Base-by-base conservation (phyloP, 768 basidiomycete species). In the Lentinula edodes region DNA sequence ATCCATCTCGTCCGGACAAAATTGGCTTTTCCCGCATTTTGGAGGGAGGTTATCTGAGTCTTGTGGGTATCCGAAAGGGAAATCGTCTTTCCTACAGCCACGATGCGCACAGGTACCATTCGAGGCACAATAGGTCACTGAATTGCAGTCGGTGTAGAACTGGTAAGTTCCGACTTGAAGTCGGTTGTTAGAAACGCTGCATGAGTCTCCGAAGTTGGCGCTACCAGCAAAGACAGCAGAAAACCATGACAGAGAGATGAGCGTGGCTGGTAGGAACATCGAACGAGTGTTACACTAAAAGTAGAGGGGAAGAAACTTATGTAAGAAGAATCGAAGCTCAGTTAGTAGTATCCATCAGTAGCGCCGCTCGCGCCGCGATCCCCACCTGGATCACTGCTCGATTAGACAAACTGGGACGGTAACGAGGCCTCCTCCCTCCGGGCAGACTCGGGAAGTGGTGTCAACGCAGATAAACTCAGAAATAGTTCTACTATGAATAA, bases 1-100 rank as follows among this genome's bases (percentile, higher is more conserved):
- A 64, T 86, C 85, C 62, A 83, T 84, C 74, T 94, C 94, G 67
- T 95, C 92, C 0, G 91, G 91, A 72, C 93, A 95, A 72, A 94
- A 95, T 67, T 83, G 69, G 18, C 83, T 87, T 36, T 66, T 65
- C 7, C 75, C 69, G 68, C 93, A 95, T 65, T 83, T 78, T 10
- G 78, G 74, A 1, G 93, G 92, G 18, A 91, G 67, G 7, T 67
- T 62, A 42, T 72, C 54, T 5, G 73, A 71, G 18, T 69, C 75
- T 58, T 72, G 68, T 7, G 66, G 13, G 67, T 86, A 92, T 58
- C 89, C 89, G 70, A 91, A 88, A 2, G 91, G 89, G 69, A 83
- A 91, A 51, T 88, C 84, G 68, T 93, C 91, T 65, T 74, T 82
- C 65, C 93, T 81, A 72, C 91, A 95, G 5, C 86, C 81, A 70